Conservation (phyloP, 768 basidiomycete species). For the Trametopsis cervina region DNA sequence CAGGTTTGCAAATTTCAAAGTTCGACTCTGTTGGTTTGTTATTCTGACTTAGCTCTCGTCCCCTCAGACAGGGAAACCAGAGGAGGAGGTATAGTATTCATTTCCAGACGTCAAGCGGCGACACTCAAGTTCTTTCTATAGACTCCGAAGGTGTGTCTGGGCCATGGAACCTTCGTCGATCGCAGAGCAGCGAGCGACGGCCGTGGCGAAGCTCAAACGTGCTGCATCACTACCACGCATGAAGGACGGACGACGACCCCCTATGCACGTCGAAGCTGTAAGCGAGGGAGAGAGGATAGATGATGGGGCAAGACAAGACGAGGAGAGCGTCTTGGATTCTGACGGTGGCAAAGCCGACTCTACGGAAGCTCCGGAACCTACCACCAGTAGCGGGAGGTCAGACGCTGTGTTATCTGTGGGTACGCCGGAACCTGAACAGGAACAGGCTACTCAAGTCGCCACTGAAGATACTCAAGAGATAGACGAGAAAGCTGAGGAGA, state of each 20-base stretch:
- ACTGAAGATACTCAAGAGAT: conserved; percentile 1
- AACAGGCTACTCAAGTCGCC: neutral
- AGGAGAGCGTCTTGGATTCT: conserved; percentile 23
- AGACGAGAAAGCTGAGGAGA: conserved; percentile 11
- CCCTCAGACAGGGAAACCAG: too few species aligned
- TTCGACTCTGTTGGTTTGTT: neutral
- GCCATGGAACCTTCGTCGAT: conserved; percentile 36
- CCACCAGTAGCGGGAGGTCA: neutral
- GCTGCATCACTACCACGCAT: conserved; percentile 88
- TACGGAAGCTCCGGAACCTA: conserved; percentile 3
- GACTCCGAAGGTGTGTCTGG: conserved; percentile 20
- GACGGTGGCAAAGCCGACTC: conserved; percentile 26
- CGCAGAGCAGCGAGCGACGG: conserved; percentile 78
- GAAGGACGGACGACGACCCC: conserved; percentile 85
- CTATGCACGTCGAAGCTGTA: conserved; percentile 77
- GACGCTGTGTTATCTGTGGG: neutral
- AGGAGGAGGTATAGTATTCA: neutral
- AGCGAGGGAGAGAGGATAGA: conserved; percentile 71
- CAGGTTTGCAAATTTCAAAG: neutral
- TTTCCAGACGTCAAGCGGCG: neutral
- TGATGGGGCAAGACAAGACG: conserved; percentile 30
- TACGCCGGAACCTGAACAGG: neutral
- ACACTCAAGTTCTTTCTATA: conserved; percentile 16
- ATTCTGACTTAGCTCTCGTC: neutral
- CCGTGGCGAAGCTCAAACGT: conserved; percentile 86